phyloP scores from a whole-genome alignment of 2,329 filamentous ascomycete genomes.

The Calonectria pseudoturangicola region DNA sequence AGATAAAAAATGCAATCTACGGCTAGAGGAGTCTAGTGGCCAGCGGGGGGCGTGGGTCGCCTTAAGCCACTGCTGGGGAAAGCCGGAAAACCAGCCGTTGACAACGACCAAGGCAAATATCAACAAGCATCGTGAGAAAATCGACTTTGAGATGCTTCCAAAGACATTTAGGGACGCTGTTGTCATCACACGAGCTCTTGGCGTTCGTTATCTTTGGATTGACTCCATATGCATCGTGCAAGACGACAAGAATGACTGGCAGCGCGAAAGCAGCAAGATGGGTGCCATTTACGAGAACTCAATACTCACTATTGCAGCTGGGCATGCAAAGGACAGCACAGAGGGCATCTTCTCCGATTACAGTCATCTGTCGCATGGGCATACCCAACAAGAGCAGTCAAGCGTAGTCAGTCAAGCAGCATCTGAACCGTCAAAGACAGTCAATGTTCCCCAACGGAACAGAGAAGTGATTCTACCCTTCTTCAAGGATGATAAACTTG shows the following conservation, averaged over 20 bases:
- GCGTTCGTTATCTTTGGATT: background rate
- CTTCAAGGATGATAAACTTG: background rate
- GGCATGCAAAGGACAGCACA: background rate
- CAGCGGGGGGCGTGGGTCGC: background rate
- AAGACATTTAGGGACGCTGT: background rate
- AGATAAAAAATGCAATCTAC: background rate
- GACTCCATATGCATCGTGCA: background rate
- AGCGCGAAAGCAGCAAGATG: background rate
- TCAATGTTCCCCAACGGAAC: too few relatives aligned
- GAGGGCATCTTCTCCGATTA: background rate
- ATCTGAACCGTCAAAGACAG: background rate
- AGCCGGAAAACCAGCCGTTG: background rate
- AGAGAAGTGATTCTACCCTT: background rate
- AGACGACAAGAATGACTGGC: slow-evolving; percentile 16
- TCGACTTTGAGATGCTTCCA: background rate
- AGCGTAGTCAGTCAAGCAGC: background rate
- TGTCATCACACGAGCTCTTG: background rate
- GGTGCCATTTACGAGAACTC: background rate
- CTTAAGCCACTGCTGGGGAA: slow-evolving; percentile 14
- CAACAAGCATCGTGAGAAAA: background rate
- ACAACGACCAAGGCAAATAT: background rate
- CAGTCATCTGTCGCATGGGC: background rate
- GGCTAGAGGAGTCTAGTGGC: background rate
- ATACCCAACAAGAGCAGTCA: background rate
- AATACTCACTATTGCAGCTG: background rate